Evolutionary conservation across 2,329 filamentous ascomycete species (phyloP), one percentile per base, ranked within the genome.

Genomic region (Aphanocladium album): DNA sequence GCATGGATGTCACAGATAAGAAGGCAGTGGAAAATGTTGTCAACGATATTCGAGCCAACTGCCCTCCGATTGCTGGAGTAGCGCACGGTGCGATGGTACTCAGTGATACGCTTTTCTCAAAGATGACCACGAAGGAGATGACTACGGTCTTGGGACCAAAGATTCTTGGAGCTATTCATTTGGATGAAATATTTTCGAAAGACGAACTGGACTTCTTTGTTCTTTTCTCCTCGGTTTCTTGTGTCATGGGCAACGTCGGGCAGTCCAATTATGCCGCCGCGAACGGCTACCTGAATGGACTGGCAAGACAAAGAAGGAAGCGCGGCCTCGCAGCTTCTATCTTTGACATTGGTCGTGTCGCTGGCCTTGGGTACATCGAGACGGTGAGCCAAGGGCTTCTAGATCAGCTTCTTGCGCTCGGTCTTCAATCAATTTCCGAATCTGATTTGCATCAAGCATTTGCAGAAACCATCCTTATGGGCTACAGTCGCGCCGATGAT

Each of bases 31-130:
- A 58, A 17, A 41, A 35, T 3, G 58, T 57, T 16, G 61, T 62
- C 16, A 55, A 54, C 2, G 19, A 67, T 7, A 70, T 76, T 9
- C 47, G 60, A 2, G 57, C 64, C 9, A 64, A 62, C 0, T 67
- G 75, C 65, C 75, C 75, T 1, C 68, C 70, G 0, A 69, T 77
- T 16, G 70, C 63, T 0, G 75, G 75, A 27, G 72, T 77, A 6
- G 69, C 69, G 2, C 72, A 77, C 41, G 74, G 73, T 2, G 74
- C 74, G 12, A 72, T 75, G 70, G 67, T 77, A 6, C 62, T 77
- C 0, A 50, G 66, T 2, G 71, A 74, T 57, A 61, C 57, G 35
- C 58, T 68, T 2, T 64, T 71, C 19, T 57, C 59, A 25, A 62
- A 66, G 46, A 68, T 69, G 59, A 47, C 60, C 14, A 25, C 21